Conservation (phyloP, 2,329 filamentous ascomycete genomes). For the Hymenoscyphus fraxineus region DNA sequence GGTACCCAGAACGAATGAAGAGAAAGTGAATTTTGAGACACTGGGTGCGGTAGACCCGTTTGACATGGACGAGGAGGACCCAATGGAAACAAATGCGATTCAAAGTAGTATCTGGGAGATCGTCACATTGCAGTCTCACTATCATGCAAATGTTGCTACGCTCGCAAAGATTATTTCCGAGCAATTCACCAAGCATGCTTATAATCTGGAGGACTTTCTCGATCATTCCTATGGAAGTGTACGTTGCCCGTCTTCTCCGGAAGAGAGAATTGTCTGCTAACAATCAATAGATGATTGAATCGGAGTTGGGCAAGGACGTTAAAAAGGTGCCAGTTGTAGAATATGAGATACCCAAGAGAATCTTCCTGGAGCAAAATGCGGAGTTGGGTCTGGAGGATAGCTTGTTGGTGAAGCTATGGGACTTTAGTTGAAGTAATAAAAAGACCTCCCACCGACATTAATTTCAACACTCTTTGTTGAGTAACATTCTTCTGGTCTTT, state of each 20-base stretch:
- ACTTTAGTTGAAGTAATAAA: slow-evolving; percentile 40
- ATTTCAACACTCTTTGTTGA: neutral
- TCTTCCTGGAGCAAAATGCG: slow-evolving; percentile 43
- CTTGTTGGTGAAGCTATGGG: slow-evolving; percentile 58
- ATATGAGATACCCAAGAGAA: slow-evolving; percentile 72
- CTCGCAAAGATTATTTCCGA: slow-evolving; percentile 91
- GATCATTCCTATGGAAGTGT: slow-evolving; percentile 87
- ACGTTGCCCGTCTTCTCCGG: slow-evolving; percentile 38
- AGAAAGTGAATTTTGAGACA: slow-evolving; percentile 56
- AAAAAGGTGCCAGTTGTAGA: slow-evolving; percentile 87
- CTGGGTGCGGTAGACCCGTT: slow-evolving; percentile 70
- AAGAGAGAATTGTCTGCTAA: neutral
- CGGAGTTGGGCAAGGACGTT: slow-evolving; percentile 76
- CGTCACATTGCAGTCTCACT: slow-evolving; percentile 84
- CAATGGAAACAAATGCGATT: slow-evolving; percentile 80
- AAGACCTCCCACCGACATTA: neutral
- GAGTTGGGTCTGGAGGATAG: slow-evolving; percentile 48
- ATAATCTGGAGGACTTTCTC: slow-evolving; percentile 94
- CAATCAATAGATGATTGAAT: slow-evolving; percentile 65
- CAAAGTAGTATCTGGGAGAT: slow-evolving; percentile 96
- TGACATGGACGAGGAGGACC: slow-evolving; percentile 69
- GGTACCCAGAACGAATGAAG: slow-evolving; percentile 55
- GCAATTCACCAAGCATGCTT: slow-evolving; percentile 94
- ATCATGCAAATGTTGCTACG: slow-evolving; percentile 94
- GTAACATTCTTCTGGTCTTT: neutral